Conservation (phyloP, 768 basidiomycete genomes). For the Lactifluus hygrophoroides region DNA sequence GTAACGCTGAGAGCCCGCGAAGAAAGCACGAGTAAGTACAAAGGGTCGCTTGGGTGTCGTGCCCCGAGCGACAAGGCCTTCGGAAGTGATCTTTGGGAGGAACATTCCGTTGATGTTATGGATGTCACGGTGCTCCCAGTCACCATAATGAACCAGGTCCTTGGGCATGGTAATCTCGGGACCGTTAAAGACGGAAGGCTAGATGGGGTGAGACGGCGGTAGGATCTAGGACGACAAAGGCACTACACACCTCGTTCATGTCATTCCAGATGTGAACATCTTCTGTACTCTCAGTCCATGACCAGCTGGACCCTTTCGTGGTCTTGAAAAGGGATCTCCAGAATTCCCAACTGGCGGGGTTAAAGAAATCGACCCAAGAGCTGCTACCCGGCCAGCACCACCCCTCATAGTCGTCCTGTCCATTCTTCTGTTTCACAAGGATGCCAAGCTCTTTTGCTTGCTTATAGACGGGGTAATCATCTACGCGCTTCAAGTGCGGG, state of each 20-base stretch:
- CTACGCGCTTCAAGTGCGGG: constrained; percentile 84
- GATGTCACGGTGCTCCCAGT: constrained; percentile 97
- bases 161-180: constrained; percentile 86
- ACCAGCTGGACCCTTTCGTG: constrained; percentile 48
- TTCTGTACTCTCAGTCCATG: constrained; percentile 74
- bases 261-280: constrained; percentile 96
- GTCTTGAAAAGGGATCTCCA: constrained; percentile 80
- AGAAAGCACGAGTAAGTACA: constrained; percentile 93
- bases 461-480: constrained; percentile 75
- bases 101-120: constrained; percentile 99
- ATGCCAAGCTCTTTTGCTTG: constrained; percentile 75
- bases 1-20: constrained; percentile 88
- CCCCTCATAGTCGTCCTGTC: constrained; percentile 84
- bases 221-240: not conserved
- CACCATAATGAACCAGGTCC: constrained; percentile 77
- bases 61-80: constrained; percentile 71
- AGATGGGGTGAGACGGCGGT: constrained; percentile 16
- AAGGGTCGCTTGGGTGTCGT: constrained; percentile 79
- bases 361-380: constrained; percentile 97
- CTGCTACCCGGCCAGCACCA: constrained; percentile 99
- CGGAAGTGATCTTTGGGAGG: constrained; percentile 71
- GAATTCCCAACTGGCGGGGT: constrained; percentile 82
- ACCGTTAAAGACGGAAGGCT: constrained; percentile 98
- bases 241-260: constrained; percentile 82
- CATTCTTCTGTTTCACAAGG: constrained; percentile 74